Evolutionary conservation across 78 protist genomes (phyloP), one percentile per base, ranked within the genome.

Genomic region (Speleostelium caveatum): DNA sequence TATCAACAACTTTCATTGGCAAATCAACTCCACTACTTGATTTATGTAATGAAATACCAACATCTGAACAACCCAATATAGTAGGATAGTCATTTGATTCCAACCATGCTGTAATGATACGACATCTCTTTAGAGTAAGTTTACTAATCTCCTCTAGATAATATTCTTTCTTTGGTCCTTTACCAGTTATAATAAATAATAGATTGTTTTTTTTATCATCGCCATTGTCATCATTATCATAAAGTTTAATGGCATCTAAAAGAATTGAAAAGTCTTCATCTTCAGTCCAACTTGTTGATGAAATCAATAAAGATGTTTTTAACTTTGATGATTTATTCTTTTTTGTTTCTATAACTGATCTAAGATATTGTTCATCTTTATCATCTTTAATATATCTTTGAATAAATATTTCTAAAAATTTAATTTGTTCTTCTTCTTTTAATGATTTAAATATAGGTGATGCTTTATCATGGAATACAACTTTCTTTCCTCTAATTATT

Each of bases 1-100:
- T 96, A 73, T 99, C 99, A 24, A 98, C 97, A 7, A 97, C 97
- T 92, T 99, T 99, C 99, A 99, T 99, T 26, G 99, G 99, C 24
- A 99, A 87, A 73, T 99, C 99, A 8, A 96, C 24, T 2, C 99
- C 99, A 51, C 96, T 80, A 8, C 97, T 90, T 7, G 98, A 96
- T 17, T 68, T 38, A 93, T 98, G 99, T 22, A 98, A 90, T 22
- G 94, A 96, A 28, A 98, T 88, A 75, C 94, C 94, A 7, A 88
- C 72, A 33, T 88, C 94, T 22, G 85, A 65, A 67, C 94, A 75
- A 26, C 72, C 94, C 56, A 88, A 56, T 41, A 88, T 14, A 19
- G 58, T 74, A 12, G 96, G 94, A 85, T 95, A 95, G 94, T 96
- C 96, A 30, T 61, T 86, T 22, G 94, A 73, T 14, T 58, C 74